Evolutionary conservation across 2,329 filamentous ascomycete species (phyloP).

Genomic region (Aspergillus unguis): DNA sequence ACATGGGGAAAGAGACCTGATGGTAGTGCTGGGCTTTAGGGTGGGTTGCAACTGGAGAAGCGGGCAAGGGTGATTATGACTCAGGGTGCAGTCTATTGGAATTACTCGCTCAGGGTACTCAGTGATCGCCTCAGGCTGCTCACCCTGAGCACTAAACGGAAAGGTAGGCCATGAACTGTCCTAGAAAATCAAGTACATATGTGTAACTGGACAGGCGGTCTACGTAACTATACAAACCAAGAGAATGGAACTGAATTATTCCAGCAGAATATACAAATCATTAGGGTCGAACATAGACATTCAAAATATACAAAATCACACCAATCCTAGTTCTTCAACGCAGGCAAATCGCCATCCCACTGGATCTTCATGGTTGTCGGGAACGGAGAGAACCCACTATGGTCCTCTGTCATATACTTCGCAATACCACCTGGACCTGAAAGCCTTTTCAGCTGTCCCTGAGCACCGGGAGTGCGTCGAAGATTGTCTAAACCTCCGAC

Average conservation of each 20-base stretch:
- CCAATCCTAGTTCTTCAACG: constrained; percentile 7
- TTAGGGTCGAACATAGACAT: background rate
- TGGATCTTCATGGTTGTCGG: constrained; percentile 44
- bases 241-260: background rate
- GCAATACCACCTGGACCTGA: constrained; percentile 39
- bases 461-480: constrained; percentile 39
- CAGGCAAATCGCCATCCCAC: constrained; percentile 41
- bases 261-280: background rate
- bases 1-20: too few species aligned
- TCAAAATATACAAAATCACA: background rate
- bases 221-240: background rate
- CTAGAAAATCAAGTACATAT: too few species aligned
- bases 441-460: constrained; percentile 41
- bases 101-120: too few species aligned
- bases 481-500: constrained; percentile 42
- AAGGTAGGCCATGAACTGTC: too few species aligned
- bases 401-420: constrained; percentile 45
- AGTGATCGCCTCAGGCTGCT: too few species aligned
- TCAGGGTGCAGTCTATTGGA: too few species aligned
- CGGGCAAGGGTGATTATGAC: too few species aligned
- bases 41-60: too few species aligned
- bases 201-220: too few species aligned
- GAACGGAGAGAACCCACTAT: constrained; percentile 43
- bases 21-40: too few species aligned
- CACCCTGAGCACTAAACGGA: too few species aligned